Base-by-base conservation (phyloP, 257 asterid genomes). In the Marsdenia floribunda region DNA sequence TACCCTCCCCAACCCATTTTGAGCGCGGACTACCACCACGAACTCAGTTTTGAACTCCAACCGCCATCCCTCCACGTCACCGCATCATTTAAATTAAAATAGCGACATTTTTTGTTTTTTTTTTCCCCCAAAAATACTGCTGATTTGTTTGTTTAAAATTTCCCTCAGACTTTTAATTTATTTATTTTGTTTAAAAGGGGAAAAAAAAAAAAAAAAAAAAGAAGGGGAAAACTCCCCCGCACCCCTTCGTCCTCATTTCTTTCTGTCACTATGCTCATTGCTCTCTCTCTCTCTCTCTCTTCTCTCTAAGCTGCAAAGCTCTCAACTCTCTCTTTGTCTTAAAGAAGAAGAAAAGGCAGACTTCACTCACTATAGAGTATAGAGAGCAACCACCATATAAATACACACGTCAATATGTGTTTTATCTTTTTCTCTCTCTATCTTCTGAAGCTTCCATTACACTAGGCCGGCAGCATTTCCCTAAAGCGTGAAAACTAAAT, bases 291-390 rank as follows among this genome's bases (percentile, higher is more conserved):
- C 33, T 29, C 33, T 44, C 13, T 42, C 46, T 42, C 9, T 42
- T 44, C 81, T 77, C 80, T 73, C 73, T 69, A 47, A 53, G 76
- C 85, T 83, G 88, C 87, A 76, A 55, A 44, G 6, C 49, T 10
- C 9, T 9, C 29, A 21, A 5, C 61, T 55, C 82, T 85, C 83
- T 82, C 79, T 84, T 83, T 88, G 86, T 82, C 92, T 85, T 86
- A 73, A 79, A 87, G 87, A 70, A 84, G 89, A 86, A 82, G 91
- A 72, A 80, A 44, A 83, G 73, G 72, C 42, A 81, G 75, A 83
- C 73, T 53, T 64, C 83, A 65, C 73, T 78, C 18, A 29, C 72
- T 78, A 52, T 74, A 47, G 60, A 70, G 60, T 78, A 52, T 74
- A 47, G 60, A 70, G 60, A 47, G 73, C 70, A 46, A 80, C 53